These are phyloP conservation scores for Annulohypoxylon moriforme DNA, from an alignment of 495 filamentous ascomycete species.

Conservation along the genomic window DNA sequence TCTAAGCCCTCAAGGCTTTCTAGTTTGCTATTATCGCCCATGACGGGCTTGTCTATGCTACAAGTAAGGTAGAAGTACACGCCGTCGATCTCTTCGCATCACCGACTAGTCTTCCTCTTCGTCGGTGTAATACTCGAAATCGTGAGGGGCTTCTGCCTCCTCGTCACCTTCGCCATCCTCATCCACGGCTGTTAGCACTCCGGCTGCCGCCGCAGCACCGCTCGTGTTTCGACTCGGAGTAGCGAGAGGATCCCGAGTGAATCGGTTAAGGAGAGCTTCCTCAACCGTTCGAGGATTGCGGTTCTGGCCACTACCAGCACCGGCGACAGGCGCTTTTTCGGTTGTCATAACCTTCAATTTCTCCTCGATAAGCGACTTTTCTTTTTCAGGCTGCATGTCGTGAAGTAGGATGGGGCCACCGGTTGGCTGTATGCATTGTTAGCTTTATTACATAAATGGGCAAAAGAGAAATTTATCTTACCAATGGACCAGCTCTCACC, in stretches of 20 bases:
- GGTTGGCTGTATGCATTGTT: slow-evolving; percentile 75
- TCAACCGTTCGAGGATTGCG: slow-evolving; percentile 43
- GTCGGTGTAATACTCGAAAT: slow-evolving; percentile 89
- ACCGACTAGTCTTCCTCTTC: slow-evolving; percentile 64
- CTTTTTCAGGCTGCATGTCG: slow-evolving; percentile 84
- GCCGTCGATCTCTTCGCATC: background rate
- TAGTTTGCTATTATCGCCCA: slow-evolving; percentile 15
- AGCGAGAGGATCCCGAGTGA: slow-evolving; percentile 37
- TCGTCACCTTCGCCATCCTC: slow-evolving; percentile 87
- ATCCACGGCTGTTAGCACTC: slow-evolving; percentile 82
- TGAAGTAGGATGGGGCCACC: slow-evolving; percentile 90
- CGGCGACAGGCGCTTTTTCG: slow-evolving; percentile 68
- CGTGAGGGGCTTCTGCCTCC: slow-evolving; percentile 80
- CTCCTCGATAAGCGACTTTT: slow-evolving; percentile 83
- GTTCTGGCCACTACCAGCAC: slow-evolving; percentile 42
- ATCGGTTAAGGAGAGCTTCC: slow-evolving; percentile 44
- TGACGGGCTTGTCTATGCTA: slow-evolving; percentile 26
- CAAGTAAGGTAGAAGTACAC: slow-evolving; percentile 30
- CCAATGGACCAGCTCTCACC: slow-evolving; percentile 63
- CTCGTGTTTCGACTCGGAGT: slow-evolving; percentile 47
- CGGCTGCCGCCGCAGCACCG: slow-evolving; percentile 80
- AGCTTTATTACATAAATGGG: slow-evolving; percentile 47
- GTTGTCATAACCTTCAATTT: slow-evolving; percentile 82
- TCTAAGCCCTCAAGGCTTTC: background rate
- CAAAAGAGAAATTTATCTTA: slow-evolving; percentile 3